Percentiles rank a stretch among this genome's conserved stretches.
phyloP scores from a whole-genome alignment of 129 eudicot species.

The Helianthus annuus region HanXRQr2.0-SUNRISE NC_035433.2:127159565-127160064 shows the following conservation, averaged over 20 bases:
- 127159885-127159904: conserved; percentile 87
- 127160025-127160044: conserved; percentile 29
- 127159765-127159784: not conserved
- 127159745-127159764: not conserved
- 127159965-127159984: conserved; percentile 16
- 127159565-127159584: not conserved
- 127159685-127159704: conserved; percentile 62
- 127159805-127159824: conserved; percentile 73
- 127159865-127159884: conserved; percentile 92
- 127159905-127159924: conserved; percentile 85
- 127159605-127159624: conserved; percentile 98
- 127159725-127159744: conserved; percentile 2
- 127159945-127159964: conserved; percentile 97
- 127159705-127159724: not conserved
- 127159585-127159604: conserved; percentile 73
- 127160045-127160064: conserved; percentile 98
- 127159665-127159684: conserved; percentile 84
- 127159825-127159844: conserved; percentile 70
- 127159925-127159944: conserved; percentile 89
- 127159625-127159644: conserved; percentile 98
- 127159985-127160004: conserved; percentile 2
- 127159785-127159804: conserved; percentile 1
- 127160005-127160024: not conserved
- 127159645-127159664: conserved; percentile 81
- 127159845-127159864: conserved; percentile 74